Base-by-base conservation (phyloP, 2,329 filamentous ascomycete genomes). In the Xylaria sp. region DNA sequence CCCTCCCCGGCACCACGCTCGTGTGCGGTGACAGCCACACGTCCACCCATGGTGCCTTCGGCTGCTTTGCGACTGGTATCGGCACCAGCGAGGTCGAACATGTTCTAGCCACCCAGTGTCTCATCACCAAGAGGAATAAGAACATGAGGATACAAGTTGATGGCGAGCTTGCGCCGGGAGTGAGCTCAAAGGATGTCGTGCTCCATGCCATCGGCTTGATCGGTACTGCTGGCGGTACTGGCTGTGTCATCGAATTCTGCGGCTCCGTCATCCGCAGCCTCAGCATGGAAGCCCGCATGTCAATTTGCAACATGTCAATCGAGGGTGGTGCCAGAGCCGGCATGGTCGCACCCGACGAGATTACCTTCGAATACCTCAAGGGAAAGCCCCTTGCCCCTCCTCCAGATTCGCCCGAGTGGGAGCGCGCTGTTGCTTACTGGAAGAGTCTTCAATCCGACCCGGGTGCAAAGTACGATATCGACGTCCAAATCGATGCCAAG, bases 281-380 rank as follows among this genome's bases (percentile, higher is more conserved):
- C 76, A 97, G 93, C 82, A 97, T 99, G 89, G 96, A 98, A 83
- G 96, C 95, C 52, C 90, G 96, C 75, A 98, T 99, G 96, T 98
- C 94, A 72, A 97, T 99, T 80, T 98, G 96, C 86, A 99, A 99
- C 85, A 98, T 98, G 96, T 94, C 94, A 15, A 98, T 98, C 75
- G 96, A 99, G 85, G 96, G 88, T 75, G 96, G 96, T 82, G 96
- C 96, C 57, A 89, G 96, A 83, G 95, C 95, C 70, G 96, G 96
- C 74, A 97, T 99, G 94, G 91, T 99, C 69, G 96, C 96, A 10
- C 96, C 96, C 5, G 96, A 99, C 78, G 91, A 98, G 78, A 92
- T 86, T 68, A 98, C 96, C 34, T 97, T 97, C 76, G 93, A 97
- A 74, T 99, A 98, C 80, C 91, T 99, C 77, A 96, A 96, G 85